A percentile compares a stretch with the other conserved stretches of the same genome.
Evolutionary conservation across 345 rosid species (phyloP).

Genomic region (Arabidopsis thaliana): DNA sequence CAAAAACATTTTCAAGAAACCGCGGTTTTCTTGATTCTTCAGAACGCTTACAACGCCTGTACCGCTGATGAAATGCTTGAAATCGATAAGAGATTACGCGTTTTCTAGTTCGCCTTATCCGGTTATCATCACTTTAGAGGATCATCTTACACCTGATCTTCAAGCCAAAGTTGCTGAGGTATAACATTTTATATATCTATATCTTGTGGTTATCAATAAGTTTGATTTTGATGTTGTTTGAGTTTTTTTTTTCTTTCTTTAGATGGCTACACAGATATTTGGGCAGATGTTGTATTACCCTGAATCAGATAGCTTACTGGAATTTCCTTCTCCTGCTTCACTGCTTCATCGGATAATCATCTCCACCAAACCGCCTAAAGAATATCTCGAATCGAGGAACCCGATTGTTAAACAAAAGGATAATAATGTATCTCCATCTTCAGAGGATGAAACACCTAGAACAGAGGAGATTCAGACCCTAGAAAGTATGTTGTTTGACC

Average conservation of each 20-base stretch:
- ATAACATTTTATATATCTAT: not conserved
- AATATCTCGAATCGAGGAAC: slow-evolving; percentile 64
- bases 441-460: slow-evolving; percentile 53
- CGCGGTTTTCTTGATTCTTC: slow-evolving; percentile 20
- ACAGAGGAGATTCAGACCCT: slow-evolving; percentile 41
- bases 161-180: slow-evolving; percentile 97
- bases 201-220: slow-evolving; percentile 2
- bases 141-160: slow-evolving; percentile 88
- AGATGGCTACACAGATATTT: slow-evolving; percentile 80
- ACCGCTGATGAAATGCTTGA: slow-evolving; percentile 70
- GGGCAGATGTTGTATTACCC: slow-evolving; percentile 75
- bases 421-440: slow-evolving; percentile 44
- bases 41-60: slow-evolving; percentile 93
- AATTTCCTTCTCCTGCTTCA: slow-evolving; percentile 88
- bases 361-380: slow-evolving; percentile 95
- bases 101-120: slow-evolving; percentile 82
- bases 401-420: slow-evolving; percentile 48
- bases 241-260: slow-evolving; percentile 12
- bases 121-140: slow-evolving; percentile 90
- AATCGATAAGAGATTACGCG: slow-evolving; percentile 77
- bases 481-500: slow-evolving; percentile 35
- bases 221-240: not conserved
- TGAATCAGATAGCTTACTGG: slow-evolving; percentile 59
- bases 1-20: not conserved
- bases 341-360: slow-evolving; percentile 71